Evolutionary conservation across 495 filamentous ascomycete species (phyloP), one percentile per base, ranked within the genome.

Genomic region (Penicillium verhagenii): DNA sequence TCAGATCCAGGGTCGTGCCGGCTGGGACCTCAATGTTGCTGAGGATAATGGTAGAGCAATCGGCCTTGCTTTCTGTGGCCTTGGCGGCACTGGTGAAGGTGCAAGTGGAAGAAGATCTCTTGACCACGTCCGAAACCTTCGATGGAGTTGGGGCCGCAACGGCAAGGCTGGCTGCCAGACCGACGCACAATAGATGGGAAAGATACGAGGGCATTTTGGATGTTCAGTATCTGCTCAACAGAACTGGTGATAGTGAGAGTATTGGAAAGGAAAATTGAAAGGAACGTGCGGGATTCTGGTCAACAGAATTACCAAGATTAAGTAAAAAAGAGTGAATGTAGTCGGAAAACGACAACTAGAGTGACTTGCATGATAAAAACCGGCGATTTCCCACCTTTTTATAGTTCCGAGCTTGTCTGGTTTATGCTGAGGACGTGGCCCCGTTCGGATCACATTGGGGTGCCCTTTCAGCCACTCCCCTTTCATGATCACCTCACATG

Each of bases 11-110:
- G 6, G 79, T 80, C 35, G 71, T 64, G 10, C 81, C 81, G 6
- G 80, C 73, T 21, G 80, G 80, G 2, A 84, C 80, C 14, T 68
- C 69, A 31, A 84, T 65, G 53, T 70, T 64, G 26, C 69, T 71
- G 13, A 83, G 63, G 20, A 77, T 60, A 51, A 84, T 77, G 6
- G 69, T 79, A 16, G 79, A 73, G 66, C 81, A 83, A n/a, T 71
- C 71, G 1, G 66, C 63, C 64, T 77, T 74, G 50, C 74, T 72
- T 20, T 69, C 70, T 50, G 60, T 76, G 14, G 73, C 80, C 3
- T 63, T 63, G 24, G 70, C 58, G 6, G 77, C 73, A 8, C 66
- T 68, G 28, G 68, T 78, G 61, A 82, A 82, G 40, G 79, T 82
- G 62, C 80, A 83, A 35, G 33, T 14, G 10, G 66, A 65, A 11